phyloP scores from a whole-genome alignment of 2,329 filamentous ascomycete genomes.

The Aspergillus jensenii region DNA sequence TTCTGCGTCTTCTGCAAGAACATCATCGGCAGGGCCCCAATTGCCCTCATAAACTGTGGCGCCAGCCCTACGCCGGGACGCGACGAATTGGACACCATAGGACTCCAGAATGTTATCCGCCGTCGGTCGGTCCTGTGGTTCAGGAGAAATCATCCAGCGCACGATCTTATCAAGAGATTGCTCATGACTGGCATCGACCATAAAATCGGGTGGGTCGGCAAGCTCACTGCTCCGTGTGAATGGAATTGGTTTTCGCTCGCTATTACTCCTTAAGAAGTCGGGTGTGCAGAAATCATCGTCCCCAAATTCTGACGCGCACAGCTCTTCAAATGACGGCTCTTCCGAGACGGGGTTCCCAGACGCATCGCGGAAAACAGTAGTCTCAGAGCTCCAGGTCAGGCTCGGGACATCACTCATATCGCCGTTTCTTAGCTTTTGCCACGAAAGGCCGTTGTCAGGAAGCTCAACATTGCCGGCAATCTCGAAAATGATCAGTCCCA shows the following conservation, averaged over 20 bases:
- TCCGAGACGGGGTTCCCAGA: slow-evolving; percentile 65
- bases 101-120: slow-evolving; percentile 71
- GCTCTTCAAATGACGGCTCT: slow-evolving; percentile 44
- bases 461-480: slow-evolving; percentile 91
- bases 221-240: slow-evolving; percentile 56
- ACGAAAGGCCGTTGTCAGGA: slow-evolving; percentile 87
- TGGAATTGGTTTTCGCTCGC: slow-evolving; percentile 25
- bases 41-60: slow-evolving; percentile 97
- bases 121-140: slow-evolving; percentile 70
- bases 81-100: slow-evolving; percentile 78
- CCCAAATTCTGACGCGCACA: slow-evolving; percentile 44
- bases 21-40: slow-evolving; percentile 77
- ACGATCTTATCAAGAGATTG: slow-evolving; percentile 83
- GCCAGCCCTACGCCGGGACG: slow-evolving; percentile 72
- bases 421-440: slow-evolving; percentile 84
- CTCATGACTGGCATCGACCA: slow-evolving; percentile 71
- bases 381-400: slow-evolving; percentile 74
- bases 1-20: slow-evolving; percentile 58
- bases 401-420: slow-evolving; percentile 87
- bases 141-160: slow-evolving; percentile 79
- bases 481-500: slow-evolving; percentile 92
- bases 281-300: slow-evolving; percentile 46
- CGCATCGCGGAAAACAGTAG: slow-evolving; percentile 71
- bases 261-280: slow-evolving; percentile 29
- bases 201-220: slow-evolving; percentile 76